Conservation (phyloP, 2,329 filamentous ascomycete genomes). For the Lecanoromycetidae sp. region DNA sequence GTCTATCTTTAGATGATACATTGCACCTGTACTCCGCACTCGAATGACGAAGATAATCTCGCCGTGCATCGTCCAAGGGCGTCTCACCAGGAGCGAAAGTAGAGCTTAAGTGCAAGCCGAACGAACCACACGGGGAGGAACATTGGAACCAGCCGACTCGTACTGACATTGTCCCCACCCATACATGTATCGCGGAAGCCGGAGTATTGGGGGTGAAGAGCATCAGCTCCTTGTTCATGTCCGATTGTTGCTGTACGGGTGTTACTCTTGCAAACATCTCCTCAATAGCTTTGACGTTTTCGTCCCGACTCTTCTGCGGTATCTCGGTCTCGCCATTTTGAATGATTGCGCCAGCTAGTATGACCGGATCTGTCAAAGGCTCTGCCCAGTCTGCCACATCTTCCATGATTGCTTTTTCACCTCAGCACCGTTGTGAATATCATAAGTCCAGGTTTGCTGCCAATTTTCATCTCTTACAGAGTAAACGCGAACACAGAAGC, state of each 20-base stretch:
- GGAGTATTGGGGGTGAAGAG: conserved; percentile 13
- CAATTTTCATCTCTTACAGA: conserved; percentile 30
- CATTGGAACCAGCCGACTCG: conserved; percentile 7
- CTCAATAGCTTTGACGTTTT: conserved; percentile 7
- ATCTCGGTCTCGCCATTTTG: conserved; percentile 1
- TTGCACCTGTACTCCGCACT: too few species aligned
- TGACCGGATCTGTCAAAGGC: conserved; percentile 32
- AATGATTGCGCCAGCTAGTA: conserved; percentile 32
- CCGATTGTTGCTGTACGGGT: conserved; percentile 3
- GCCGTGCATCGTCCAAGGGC: too few species aligned
- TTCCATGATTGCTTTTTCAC: conserved; percentile 29
- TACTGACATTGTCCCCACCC: conserved; percentile 8
- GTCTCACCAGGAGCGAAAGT: too few species aligned
- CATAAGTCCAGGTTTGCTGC: conserved; percentile 33
- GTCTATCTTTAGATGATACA: too few species aligned
- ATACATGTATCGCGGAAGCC: conserved; percentile 4
- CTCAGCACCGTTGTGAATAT: conserved; percentile 30
- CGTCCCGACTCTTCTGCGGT: neutral
- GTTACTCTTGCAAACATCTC: conserved; percentile 12
- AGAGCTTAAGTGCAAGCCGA: neutral
- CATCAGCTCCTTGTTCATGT: conserved; percentile 12
- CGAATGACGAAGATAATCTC: too few species aligned
- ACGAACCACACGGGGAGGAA: conserved; percentile 13
- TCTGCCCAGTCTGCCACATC: conserved; percentile 34
- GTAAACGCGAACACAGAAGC: conserved; percentile 31